A percentile compares a stretch with the other conserved stretches of the same genome.
Conservation (phyloP, 192 early-diverging fungal genomes). For the Coemansia sp. region DNA sequence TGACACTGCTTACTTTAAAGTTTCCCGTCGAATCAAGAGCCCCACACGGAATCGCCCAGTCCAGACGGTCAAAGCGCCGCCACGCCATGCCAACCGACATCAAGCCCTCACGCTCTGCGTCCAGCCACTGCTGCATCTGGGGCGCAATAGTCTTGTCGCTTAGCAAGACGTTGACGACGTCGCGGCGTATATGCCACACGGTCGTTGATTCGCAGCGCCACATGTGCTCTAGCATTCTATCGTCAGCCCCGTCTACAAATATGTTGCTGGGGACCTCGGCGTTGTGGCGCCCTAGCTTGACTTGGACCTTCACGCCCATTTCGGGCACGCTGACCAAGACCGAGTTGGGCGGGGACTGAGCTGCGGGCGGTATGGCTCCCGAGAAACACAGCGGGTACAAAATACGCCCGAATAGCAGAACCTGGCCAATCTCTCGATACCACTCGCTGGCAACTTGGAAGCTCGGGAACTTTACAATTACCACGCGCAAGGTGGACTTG, state of each 20-base stretch:
- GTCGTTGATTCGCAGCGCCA: constrained; percentile 44
- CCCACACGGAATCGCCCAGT: constrained; percentile 47
- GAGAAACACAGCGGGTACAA: constrained; percentile 24
- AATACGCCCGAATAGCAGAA: constrained; percentile 23
- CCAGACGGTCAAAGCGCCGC: constrained; percentile 37
- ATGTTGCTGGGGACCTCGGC: constrained; percentile 14
- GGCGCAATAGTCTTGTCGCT: constrained; percentile 22
- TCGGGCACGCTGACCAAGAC: constrained; percentile 44
- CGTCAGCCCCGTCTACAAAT: constrained; percentile 21
- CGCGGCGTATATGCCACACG: constrained; percentile 42
- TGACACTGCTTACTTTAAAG: constrained; percentile 10
- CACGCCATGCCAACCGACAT: constrained; percentile 47
- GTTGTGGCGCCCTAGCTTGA: constrained; percentile 25
- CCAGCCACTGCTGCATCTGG: constrained; percentile 36
- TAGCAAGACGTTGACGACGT: constrained; percentile 26
- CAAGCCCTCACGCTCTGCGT: constrained; percentile 23
- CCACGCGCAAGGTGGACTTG: constrained; percentile 22
- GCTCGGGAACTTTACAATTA: constrained; percentile 43
- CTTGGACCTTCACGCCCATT: constrained; percentile 51
- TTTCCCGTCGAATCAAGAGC: constrained; percentile 11
- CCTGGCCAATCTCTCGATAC: constrained; percentile 46
- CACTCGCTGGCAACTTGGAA: constrained; percentile 38
- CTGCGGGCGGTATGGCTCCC: constrained; percentile 19
- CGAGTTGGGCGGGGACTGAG: constrained; percentile 22
- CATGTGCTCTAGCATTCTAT: constrained; percentile 23